Evolutionary conservation across 768 basidiomycete genomes (phyloP).

Genomic region (Mycena epipterygia): DNA sequence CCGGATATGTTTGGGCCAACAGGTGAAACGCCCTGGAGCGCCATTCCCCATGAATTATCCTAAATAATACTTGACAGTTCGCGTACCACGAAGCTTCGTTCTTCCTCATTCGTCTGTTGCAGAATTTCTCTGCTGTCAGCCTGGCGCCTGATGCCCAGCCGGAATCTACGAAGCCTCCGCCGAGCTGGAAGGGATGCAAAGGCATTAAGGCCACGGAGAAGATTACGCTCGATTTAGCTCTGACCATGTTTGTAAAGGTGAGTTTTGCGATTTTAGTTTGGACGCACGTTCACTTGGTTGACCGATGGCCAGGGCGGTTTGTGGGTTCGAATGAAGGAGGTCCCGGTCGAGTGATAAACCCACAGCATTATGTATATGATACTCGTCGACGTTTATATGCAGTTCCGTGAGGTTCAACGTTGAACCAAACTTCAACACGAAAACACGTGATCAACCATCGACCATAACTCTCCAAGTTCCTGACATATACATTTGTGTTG

Average conservation of each 20-base stretch:
- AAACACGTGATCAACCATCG: too few relatives aligned
- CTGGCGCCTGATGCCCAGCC: slow-evolving; percentile 47
- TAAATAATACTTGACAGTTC: slow-evolving; percentile 7
- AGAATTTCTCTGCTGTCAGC: background rate
- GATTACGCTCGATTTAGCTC: slow-evolving; percentile 43
- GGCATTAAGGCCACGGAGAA: slow-evolving; percentile 42
- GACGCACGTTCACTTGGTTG: background rate
- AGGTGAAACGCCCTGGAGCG: background rate
- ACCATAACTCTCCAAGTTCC: too few relatives aligned
- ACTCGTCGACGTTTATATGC: too few relatives aligned
- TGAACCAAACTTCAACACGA: too few relatives aligned
- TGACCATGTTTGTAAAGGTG: slow-evolving; percentile 50
- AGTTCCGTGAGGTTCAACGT: too few relatives aligned
- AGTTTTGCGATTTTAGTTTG: background rate
- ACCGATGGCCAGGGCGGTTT: slow-evolving; percentile 44
- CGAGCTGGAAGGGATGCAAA: slow-evolving; percentile 39
- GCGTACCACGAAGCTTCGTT: slow-evolving; percentile 26
- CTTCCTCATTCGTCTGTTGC: slow-evolving; percentile 24
- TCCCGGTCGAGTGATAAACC: background rate
- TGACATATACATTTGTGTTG: too few relatives aligned
- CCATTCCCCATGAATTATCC: background rate
- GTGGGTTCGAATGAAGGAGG: slow-evolving; percentile 46
- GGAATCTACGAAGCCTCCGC: slow-evolving; percentile 43
- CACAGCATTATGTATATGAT: too few relatives aligned
- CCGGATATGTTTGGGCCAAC: slow-evolving; percentile 47